Conservation (phyloP, 441 rosid genomes). For the Erodium moschatum region DNA sequence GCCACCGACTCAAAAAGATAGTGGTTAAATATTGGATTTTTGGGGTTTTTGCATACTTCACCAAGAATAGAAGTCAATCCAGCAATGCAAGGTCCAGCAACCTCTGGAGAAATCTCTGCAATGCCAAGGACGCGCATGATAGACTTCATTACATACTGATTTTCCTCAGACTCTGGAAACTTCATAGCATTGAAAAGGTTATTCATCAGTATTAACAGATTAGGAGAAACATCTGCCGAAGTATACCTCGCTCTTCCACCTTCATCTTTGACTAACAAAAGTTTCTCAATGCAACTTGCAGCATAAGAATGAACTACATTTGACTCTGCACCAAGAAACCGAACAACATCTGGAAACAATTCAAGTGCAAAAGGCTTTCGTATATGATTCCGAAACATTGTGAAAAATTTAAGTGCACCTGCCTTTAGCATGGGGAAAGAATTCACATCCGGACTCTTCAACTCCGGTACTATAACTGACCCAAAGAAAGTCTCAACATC, state of each 20-base stretch:
- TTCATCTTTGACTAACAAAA: constrained; percentile 78
- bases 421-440: constrained; percentile 86
- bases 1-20: constrained; percentile 92
- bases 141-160: constrained; percentile 89
- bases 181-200: constrained; percentile 68
- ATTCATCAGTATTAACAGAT: constrained; percentile 45
- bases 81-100: constrained; percentile 70
- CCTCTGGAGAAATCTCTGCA: constrained; percentile 59
- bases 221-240: constrained; percentile 52
- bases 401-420: constrained; percentile 77
- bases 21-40: constrained; percentile 82
- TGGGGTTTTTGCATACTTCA: constrained; percentile 83
- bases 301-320: constrained; percentile 95
- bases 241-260: constrained; percentile 45
- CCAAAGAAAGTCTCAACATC: constrained; percentile 73
- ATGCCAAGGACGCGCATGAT: constrained; percentile 84
- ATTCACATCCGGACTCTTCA: constrained; percentile 65
- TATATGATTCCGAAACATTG: constrained; percentile 62
- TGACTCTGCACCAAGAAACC: constrained; percentile 22
- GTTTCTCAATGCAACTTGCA: constrained; percentile 85
- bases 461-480: constrained; percentile 67
- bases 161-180: constrained; percentile 84
- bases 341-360: constrained; percentile 58
- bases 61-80: constrained; percentile 61
- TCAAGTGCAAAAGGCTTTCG: constrained; percentile 56